Evolutionary conservation across 2,329 filamentous ascomycete species (phyloP).

Genomic region (Plenodomus tracheiphilus): DNA sequence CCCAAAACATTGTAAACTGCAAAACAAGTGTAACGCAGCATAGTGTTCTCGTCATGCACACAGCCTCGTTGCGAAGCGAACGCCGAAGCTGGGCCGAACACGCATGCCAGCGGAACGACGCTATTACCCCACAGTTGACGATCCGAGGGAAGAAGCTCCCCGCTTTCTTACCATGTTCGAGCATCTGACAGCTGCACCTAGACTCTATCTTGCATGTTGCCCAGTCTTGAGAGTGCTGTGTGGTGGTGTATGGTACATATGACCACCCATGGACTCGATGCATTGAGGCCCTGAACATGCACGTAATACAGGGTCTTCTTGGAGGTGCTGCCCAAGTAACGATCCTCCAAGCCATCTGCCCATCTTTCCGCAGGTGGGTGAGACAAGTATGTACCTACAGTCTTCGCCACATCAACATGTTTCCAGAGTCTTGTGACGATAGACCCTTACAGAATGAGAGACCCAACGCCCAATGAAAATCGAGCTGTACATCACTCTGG

Average conservation of each 20-base stretch:
- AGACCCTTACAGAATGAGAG: not conserved
- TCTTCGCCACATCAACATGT: not conserved
- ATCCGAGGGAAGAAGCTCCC: constrained; percentile 33
- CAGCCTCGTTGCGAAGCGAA: constrained; percentile 30
- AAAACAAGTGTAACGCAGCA: constrained; percentile 15
- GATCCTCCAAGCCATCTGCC: constrained; percentile 17
- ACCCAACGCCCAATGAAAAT: not conserved
- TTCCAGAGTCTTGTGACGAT: not conserved
- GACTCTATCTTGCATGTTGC: constrained; percentile 42
- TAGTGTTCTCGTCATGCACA: constrained; percentile 18
- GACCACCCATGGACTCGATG: constrained; percentile 23
- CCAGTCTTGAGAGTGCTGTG: constrained; percentile 28
- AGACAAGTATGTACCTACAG: no score
- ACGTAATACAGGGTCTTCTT: constrained; percentile 19
- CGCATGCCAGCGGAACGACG: constrained; percentile 25
- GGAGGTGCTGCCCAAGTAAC: constrained; percentile 18
- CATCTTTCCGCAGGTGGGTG: not conserved
- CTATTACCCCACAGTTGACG: constrained; percentile 46
- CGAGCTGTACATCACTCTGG: no score
- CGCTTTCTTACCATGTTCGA: constrained; percentile 42
- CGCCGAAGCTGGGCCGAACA: constrained; percentile 26
- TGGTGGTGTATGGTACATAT: constrained; percentile 14
- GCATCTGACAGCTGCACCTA: constrained; percentile 24
- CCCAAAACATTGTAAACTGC: constrained; percentile 13
- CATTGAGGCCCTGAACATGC: constrained; percentile 22